Evolutionary conservation across 192 early-diverging fungal genomes (phyloP).

Genomic region (Coemansia sp.): DNA sequence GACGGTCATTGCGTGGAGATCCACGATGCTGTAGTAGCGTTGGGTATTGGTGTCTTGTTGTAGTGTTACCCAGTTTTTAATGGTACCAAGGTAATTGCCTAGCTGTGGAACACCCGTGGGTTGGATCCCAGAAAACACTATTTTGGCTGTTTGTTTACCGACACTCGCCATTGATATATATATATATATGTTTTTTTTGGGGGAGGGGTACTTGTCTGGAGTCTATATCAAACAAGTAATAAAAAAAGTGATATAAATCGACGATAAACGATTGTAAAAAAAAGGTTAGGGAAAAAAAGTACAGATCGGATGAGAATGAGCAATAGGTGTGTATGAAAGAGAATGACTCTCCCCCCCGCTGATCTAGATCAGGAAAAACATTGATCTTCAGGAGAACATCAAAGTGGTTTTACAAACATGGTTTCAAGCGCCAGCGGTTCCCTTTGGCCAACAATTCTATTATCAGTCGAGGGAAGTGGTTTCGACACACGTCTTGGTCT

Average conservation of each 20-base stretch:
- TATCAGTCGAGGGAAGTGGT: slow-evolving; percentile 14
- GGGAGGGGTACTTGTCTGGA: too few species aligned
- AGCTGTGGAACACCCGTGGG: slow-evolving; percentile 92
- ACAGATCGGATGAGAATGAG: too few species aligned
- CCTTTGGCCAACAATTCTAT: background rate
- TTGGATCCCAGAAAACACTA: slow-evolving; percentile 86
- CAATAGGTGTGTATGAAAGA: too few species aligned
- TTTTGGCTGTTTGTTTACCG: slow-evolving; percentile 1
- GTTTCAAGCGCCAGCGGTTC: background rate
- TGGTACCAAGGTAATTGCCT: slow-evolving; percentile 92
- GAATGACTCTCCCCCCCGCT: too few species aligned
- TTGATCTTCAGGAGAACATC: too few species aligned
- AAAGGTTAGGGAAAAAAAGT: too few species aligned
- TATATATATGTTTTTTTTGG: background rate
- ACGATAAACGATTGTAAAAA: too few species aligned
- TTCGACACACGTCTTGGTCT: slow-evolving; percentile 18
- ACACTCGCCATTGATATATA: background rate
- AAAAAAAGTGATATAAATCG: background rate
- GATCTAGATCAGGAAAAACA: too few species aligned
- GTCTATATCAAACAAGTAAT: background rate
- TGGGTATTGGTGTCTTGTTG: slow-evolving; percentile 56
- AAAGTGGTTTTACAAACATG: background rate
- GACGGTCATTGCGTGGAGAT: slow-evolving; percentile 87
- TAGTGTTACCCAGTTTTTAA: slow-evolving; percentile 81
- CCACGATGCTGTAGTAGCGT: slow-evolving; percentile 79